A percentile compares a stretch with the other conserved stretches of the same genome.
These are phyloP conservation scores for Diaporthe amygdali DNA, from an alignment of 2,329 filamentous ascomycete genomes.

Conservation along the genomic window DNA sequence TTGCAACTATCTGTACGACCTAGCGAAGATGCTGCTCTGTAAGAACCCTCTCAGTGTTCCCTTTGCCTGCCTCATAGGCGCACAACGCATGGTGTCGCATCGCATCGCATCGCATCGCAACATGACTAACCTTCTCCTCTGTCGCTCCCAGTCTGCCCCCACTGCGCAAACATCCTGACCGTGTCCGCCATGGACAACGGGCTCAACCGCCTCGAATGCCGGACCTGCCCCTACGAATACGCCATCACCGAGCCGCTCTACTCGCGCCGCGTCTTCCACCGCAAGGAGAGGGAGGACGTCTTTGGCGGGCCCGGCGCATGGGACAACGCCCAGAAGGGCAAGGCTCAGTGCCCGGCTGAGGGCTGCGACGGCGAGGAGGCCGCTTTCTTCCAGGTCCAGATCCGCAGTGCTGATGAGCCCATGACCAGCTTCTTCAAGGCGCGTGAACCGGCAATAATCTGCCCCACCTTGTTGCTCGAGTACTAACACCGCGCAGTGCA, in stretches of 20 bases:
- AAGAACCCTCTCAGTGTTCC: constrained; percentile 29
- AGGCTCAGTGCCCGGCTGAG: constrained; percentile 81
- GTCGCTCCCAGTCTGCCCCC: constrained; percentile 70
- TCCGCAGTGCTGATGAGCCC: constrained; percentile 96
- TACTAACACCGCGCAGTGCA: constrained; percentile 53
- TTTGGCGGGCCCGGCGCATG: constrained; percentile 88
- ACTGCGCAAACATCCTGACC: constrained; percentile 83
- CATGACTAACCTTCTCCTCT: constrained; percentile 20
- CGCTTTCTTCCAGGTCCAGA: constrained; percentile 96
- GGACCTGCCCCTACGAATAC: constrained; percentile 93
- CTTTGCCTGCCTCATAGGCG: background rate
- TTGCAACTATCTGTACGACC: background rate
- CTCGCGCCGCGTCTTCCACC: constrained; percentile 82
- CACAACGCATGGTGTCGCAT: background rate
- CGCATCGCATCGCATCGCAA: background rate
- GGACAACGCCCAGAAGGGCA: constrained; percentile 88
- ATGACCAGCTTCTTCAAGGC: constrained; percentile 97
- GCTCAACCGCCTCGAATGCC: constrained; percentile 89
- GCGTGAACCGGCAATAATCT: constrained; percentile 5
- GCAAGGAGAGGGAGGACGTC: constrained; percentile 87
- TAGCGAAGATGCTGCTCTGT: constrained; percentile 69
- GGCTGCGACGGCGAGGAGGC: constrained; percentile 83
- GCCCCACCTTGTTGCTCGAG: constrained; percentile 29
- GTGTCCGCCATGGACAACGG: constrained; percentile 64
- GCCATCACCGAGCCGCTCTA: constrained; percentile 79